Base-by-base conservation (phyloP, 495 filamentous ascomycete genomes). In the Collariella sp. region DNA sequence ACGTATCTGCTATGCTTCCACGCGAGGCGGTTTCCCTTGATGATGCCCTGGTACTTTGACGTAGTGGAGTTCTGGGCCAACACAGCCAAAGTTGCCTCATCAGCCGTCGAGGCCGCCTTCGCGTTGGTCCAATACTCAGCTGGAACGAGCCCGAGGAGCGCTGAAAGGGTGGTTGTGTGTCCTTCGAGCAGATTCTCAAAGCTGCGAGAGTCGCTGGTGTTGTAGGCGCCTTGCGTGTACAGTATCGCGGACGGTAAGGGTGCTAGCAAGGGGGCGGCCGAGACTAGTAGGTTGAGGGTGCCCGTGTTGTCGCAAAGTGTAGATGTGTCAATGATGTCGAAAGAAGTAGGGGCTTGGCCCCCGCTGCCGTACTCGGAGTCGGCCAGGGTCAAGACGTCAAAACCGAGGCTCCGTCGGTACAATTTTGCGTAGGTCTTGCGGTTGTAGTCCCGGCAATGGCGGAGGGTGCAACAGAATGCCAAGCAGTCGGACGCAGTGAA, bases 251-350 rank as follows among this genome's bases (percentile, higher is more conserved):
- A 73, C 3, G 67, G 57, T 0, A 44, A 50, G 22, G 66, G 53
- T 6, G 62, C 64, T 10, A 83, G 60, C 26, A 83, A 54, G 10
- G 76, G 81, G 10, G 59, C 57, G 1, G 74, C 57, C 2, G 79
- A 71, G 24, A 76, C 57, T 12, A 83, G 57, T 12, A 82, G 38
- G 48, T 77, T 79, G 9, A 83, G 36, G 0, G 66, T 49, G 18
- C 77, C 78, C 22, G 76, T 11, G 45, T 78, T 67, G 55, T 80
- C 77, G 18, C 64, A 60, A 7, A 83, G 64, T 50, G 76, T 78
- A 5, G 76, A 80, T 1, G 80, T 82, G 55, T 84, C 78, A 36
- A 84, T 79, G n/a, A 78, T 67, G 53, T 82, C 69, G 47, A 83
- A 83, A 23, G 65, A 43, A 29, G 55, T 51, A 12, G 77, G 76